Base-by-base conservation (phyloP, 2,329 filamentous ascomycete species). In the Colletotrichum lupini region DNA sequence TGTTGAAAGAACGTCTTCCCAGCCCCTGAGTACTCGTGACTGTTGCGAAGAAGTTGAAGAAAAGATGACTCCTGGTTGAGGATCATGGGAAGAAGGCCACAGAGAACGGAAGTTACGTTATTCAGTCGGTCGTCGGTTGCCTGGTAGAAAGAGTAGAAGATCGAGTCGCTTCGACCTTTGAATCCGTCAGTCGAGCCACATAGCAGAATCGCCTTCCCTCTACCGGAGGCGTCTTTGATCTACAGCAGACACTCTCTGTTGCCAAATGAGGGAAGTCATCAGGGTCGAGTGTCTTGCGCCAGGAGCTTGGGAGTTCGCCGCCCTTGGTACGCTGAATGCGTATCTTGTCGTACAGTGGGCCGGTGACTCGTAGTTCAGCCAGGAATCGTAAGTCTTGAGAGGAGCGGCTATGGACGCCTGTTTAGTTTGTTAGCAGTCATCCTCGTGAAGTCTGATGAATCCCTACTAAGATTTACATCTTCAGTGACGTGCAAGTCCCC, bases 81-180 rank as follows among this genome's bases (percentile, higher is more conserved):
- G 1, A 89, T 78, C 26, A 83, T 55, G 58, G 80, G 85, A 0
- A 87, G 79, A 0, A 89, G 77, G 0, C 86, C 84, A 1, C 83
- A 81, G 4, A 88, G 74, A 0, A 87, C 81, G 1, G 85, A 79
- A 0, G 76, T 80, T 0, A 82, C 82, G 67, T 76, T 84, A 73
- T 85, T 86, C 26, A 85, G 56, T 2, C 75, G 70, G 5, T 72
- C 26, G 67, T 86, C 76, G 9, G 81, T 82, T 16, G 79, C 78
- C 75, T 88, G 81, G 76, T 83, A 88, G 77, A 87, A 84, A 77
- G 85, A 85, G 73, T 78, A 84, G 5, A 49, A 49, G 42, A 19
- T 19, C 42, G 42, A 49, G 42, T 49, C 42, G 8, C 42, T 49
- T 49, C 7, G 28, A 30, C 28, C 28, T 30, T 30, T 5, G 28